These are phyloP conservation scores for Diaporthe helianthi DNA, from an alignment of 2,329 filamentous ascomycete species.

Conservation along the genomic window DNA sequence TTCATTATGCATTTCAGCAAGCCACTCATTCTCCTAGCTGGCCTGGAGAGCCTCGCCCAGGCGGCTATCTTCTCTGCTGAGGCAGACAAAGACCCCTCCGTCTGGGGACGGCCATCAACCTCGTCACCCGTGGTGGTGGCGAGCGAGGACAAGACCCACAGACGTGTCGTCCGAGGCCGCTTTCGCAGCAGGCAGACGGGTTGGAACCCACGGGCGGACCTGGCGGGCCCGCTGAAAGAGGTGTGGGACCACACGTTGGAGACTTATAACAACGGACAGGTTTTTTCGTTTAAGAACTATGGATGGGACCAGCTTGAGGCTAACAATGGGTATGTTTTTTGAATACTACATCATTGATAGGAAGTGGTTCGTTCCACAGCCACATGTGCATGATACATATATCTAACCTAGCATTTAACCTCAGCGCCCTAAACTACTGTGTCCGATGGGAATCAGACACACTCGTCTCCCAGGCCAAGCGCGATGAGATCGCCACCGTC, in stretches of 20 bases:
- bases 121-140: neutral
- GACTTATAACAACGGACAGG: slow-evolving; percentile 1
- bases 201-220: neutral
- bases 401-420: neutral
- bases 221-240: slow-evolving; percentile 4
- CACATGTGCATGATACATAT: no score
- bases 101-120: neutral
- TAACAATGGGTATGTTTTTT: neutral
- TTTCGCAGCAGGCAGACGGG: slow-evolving; percentile 2
- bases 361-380: no score
- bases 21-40: slow-evolving; percentile 21
- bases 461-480: slow-evolving; percentile 47
- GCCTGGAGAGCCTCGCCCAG: slow-evolving; percentile 8
- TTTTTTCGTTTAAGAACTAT: neutral
- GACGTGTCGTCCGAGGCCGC: neutral
- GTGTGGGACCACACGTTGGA: slow-evolving; percentile 17
- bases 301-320: slow-evolving; percentile 14
- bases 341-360: no score
- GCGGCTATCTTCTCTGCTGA: slow-evolving; percentile 21
- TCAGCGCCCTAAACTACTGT: slow-evolving; percentile 45
- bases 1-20: slow-evolving; percentile 24
- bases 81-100: neutral
- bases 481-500: slow-evolving; percentile 46
- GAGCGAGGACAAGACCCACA: neutral
- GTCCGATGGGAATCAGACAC: slow-evolving; percentile 53